Percentiles rank a stretch among this genome's conserved stretches.
phyloP scores from a whole-genome alignment of 192 early-diverging fungal genomes.

The Allomyces arbusculus region DNA sequence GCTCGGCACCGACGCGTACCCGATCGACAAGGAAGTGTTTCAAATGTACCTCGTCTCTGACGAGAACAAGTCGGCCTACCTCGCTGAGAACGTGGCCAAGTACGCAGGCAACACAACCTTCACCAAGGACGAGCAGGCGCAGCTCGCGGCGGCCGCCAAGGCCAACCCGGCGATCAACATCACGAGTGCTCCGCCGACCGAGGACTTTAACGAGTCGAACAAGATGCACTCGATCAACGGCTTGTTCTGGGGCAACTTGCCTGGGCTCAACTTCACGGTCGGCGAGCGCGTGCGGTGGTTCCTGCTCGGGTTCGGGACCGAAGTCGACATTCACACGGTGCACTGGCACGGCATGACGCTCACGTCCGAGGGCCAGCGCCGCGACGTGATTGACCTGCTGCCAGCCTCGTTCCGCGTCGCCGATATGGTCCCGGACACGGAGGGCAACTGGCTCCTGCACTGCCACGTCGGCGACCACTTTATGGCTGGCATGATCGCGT shows the following conservation, averaged over 20 bases:
- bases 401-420: constrained; percentile 12
- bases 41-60: constrained; percentile 16
- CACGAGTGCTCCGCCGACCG: neutral
- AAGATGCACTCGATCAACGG: constrained; percentile 7
- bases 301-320: neutral
- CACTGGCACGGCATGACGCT: constrained; percentile 23
- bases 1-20: constrained; percentile 4
- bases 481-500: constrained; percentile 18
- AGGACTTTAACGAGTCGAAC: constrained; percentile 3
- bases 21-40: constrained; percentile 17
- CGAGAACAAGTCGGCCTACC: constrained; percentile 8
- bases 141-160: neutral
- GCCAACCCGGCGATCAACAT: neutral
- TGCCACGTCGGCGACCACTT: constrained; percentile 22
- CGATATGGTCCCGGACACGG: constrained; percentile 20
- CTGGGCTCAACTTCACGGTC: neutral
- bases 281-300: neutral
- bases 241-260: constrained; percentile 1
- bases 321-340: constrained; percentile 10
- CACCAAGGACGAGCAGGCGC: neutral
- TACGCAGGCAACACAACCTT: neutral
- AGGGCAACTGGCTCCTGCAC: constrained; percentile 21
- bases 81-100: neutral
- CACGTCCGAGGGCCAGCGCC: constrained; percentile 13
- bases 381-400: constrained; percentile 19